A percentile compares a stretch with the other conserved stretches of the same genome.
Evolutionary conservation across 2,329 filamentous ascomycete species (phyloP).

Genomic region (Lasiodiplodia citricola): DNA sequence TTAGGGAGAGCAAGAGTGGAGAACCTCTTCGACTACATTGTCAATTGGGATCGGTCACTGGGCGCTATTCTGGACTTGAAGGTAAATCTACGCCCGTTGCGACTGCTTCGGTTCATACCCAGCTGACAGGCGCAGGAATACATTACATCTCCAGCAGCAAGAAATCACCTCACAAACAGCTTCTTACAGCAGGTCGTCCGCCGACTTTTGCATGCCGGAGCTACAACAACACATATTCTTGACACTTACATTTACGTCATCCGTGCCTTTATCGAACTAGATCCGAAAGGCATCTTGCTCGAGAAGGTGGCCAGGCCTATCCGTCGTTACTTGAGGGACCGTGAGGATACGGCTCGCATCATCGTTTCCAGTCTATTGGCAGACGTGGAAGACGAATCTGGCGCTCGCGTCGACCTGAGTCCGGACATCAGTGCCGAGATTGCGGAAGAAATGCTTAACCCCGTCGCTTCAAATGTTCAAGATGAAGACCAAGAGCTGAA

Average conservation of each 20-base stretch:
- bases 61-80: conserved; percentile 77
- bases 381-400: conserved; percentile 57
- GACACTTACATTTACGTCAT: conserved; percentile 82
- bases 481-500: conserved; percentile 69
- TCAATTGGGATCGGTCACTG: conserved; percentile 73
- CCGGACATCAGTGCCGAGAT: conserved; percentile 72
- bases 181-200: conserved; percentile 70
- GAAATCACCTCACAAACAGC: conserved; percentile 70
- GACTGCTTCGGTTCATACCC: not conserved
- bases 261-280: conserved; percentile 74
- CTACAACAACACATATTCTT: conserved; percentile 76
- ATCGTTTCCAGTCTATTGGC: conserved; percentile 77
- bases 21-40: conserved; percentile 79
- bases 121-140: conserved; percentile 56
- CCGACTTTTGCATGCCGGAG: conserved; percentile 74
- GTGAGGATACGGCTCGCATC: conserved; percentile 78
- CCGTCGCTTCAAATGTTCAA: conserved; percentile 60
- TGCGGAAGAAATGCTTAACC: conserved; percentile 68
- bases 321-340: conserved; percentile 75
- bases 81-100: conserved; percentile 29
- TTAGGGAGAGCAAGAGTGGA: conserved; percentile 72
- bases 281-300: conserved; percentile 77
- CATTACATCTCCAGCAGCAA: conserved; percentile 70
- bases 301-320: conserved; percentile 75
- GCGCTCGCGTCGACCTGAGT: conserved; percentile 57